Conservation (phyloP, 192 early-diverging fungal genomes). For the Backusella macrospora region DNA sequence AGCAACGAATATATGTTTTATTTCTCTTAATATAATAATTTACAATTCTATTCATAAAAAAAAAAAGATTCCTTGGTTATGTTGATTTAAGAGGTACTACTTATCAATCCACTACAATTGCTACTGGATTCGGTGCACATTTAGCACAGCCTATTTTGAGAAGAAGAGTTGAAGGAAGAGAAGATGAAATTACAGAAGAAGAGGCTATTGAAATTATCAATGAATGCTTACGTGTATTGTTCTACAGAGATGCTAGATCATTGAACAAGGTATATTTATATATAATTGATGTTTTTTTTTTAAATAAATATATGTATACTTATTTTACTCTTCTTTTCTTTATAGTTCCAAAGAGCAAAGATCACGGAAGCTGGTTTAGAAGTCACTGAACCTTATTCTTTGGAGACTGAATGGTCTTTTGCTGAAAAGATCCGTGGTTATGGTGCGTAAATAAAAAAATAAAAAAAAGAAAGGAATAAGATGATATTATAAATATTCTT, state of each 20-base stretch:
- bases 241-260: constrained; percentile 92
- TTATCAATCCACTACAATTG: constrained; percentile 87
- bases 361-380: constrained; percentile 81
- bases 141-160: constrained; percentile 91
- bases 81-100: constrained; percentile 93
- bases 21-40: background rate
- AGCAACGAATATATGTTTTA: background rate
- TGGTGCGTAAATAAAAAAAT: constrained; percentile 56
- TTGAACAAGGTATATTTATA: constrained; percentile 78
- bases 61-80: constrained; percentile 77
- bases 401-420: constrained; percentile 91
- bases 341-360: constrained; percentile 88
- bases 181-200: constrained; percentile 86
- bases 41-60: background rate
- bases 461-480: background rate
- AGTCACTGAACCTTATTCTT: constrained; percentile 85
- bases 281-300: background rate
- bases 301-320: background rate
- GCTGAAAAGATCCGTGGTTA: constrained; percentile 80
- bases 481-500: background rate
- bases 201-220: constrained; percentile 86
- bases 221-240: constrained; percentile 90
- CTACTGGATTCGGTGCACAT: constrained; percentile 93
- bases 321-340: background rate
- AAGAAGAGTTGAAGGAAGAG: constrained; percentile 85